A percentile compares a stretch with the other conserved stretches of the same genome.
These are phyloP conservation scores for Fusarium sp. DNA, from an alignment of 2,329 filamentous ascomycete species.

Conservation along the genomic window DNA sequence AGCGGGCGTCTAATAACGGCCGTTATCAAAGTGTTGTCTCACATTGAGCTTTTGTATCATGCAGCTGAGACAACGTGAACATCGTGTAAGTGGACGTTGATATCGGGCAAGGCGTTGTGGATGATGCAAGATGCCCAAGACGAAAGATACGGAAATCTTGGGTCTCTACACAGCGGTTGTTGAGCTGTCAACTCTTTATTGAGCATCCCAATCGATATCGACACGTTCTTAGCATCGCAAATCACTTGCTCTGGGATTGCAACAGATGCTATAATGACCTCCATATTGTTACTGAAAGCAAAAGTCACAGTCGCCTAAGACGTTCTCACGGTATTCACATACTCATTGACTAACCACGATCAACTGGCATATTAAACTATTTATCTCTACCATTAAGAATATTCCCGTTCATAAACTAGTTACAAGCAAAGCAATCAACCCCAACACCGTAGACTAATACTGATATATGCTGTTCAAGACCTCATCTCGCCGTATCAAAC, in stretches of 20 bases:
- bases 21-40: slow-evolving; percentile 20
- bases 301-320: not conserved
- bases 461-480: not conserved
- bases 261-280: not conserved
- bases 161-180: slow-evolving; percentile 15
- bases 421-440: not conserved
- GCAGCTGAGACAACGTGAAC: slow-evolving; percentile 17
- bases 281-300: no score
- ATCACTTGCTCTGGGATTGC: not conserved
- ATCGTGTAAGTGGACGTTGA: slow-evolving; percentile 23
- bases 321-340: not conserved
- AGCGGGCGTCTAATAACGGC: slow-evolving; percentile 14
- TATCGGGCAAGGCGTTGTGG: not conserved
- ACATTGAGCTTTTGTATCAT: slow-evolving; percentile 6
- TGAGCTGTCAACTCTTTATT: not conserved
- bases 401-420: not conserved
- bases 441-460: not conserved
- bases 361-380: not conserved
- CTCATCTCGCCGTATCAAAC: not conserved
- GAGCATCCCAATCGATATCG: not conserved
- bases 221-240: not conserved
- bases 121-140: slow-evolving; percentile 17
- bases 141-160: not conserved
- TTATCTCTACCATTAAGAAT: not conserved
- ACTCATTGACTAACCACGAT: not conserved